Base-by-base conservation (phyloP, 208 protist species). In the Leishmania tarentolae region DNA sequence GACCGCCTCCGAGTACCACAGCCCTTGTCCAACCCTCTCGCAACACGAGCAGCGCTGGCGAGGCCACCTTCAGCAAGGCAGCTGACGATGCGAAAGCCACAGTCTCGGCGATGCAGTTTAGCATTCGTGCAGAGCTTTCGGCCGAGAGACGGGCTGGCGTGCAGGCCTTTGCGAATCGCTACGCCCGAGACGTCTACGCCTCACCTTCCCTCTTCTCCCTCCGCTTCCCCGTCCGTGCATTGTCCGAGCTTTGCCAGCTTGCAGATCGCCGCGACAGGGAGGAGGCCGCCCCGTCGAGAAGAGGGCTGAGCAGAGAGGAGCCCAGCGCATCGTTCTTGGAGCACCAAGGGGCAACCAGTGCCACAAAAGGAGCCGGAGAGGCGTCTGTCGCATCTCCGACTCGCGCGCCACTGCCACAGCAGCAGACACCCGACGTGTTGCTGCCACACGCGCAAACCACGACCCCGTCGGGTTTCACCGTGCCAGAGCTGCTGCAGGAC, bases 121-220 rank as follows among this genome's bases (percentile, higher is more conserved):
- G 61, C 47, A 35, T 86, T 19, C 82, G 82, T 1, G 35, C 21
- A 0, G 78, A 86, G 44, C 17, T 86, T 0, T 71, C 74, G 13
- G n/a, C 2, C 9, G 72, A 86, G 35, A 71, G 82, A 65, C 78
- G 57, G 3, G 52, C 52, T 0, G 35, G 63, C 11, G 74, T 52
- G 3, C 50, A 65, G 7, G 40, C 68, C 28, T 86, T 77, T 56
- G 74, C 66, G 15, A 44, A 40, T 9, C 82, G 82, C 74, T 82
- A 42, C 40, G 65, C 72, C n/a, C 77, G 82, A 42, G 50, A 42
- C 73, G n/a, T 76, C n/a, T 59, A 70, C 47, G 78, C 71, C 71
- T 86, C 82, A 1, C 82, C 82, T 2, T 86, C 82, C 0, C 35
- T 86, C 44, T 82, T 86, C 66, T 86, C 82, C 9, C 77, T 86